Evolutionary conservation across 306 rosid genomes (phyloP), one percentile per base, ranked within the genome.

Genomic region (Begonia fuchsioides): DNA sequence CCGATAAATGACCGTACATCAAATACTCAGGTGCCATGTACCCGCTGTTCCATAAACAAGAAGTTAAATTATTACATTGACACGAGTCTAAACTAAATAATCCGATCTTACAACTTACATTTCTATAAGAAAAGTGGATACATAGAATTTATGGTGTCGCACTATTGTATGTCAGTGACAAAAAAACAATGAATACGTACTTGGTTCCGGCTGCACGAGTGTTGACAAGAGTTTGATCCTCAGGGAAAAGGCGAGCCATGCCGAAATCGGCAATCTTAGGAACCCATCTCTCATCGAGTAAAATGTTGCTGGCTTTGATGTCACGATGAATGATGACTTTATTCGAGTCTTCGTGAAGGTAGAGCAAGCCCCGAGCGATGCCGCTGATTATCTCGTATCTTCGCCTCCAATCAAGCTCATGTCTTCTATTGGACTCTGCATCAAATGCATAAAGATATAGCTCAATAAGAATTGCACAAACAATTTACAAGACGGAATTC

Each of bases 221-320:
- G 46, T 90, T 79, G 63, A 90, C 93, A 6, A 82, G 96, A 1
- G 75, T 77, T 62, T 90, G 83, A 63, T 90, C 96, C 68, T 85
- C 98, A 0, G 98, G 98, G 65, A 85, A 90, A 70, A 90, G 96
- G 19, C 96, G 98, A 1, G 98, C 98, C 98, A 90, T 81, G 17
- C 98, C 98, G 32, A 90, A 90, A 67, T 90, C 98, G 13, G 98
- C 98, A 64, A 90, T 90, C 72, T 90, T 90, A 17, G 98, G 87
- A 38, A 69, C 38, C 98, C 98, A 90, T 47, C 85, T 90, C 12
- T 82, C 94, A 47, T 77, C 98, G 4, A 90, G 87, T 60, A 90
- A 74, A 51, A 88, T 60, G 11, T 90, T 90, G 61, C 98, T 85
- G 0, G 94, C 98, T 62, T 90, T 90, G 39, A 90, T 90, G 71